phyloP scores from a whole-genome alignment of 805 yeast species.

The Barnettozyma siamensis region DNA sequence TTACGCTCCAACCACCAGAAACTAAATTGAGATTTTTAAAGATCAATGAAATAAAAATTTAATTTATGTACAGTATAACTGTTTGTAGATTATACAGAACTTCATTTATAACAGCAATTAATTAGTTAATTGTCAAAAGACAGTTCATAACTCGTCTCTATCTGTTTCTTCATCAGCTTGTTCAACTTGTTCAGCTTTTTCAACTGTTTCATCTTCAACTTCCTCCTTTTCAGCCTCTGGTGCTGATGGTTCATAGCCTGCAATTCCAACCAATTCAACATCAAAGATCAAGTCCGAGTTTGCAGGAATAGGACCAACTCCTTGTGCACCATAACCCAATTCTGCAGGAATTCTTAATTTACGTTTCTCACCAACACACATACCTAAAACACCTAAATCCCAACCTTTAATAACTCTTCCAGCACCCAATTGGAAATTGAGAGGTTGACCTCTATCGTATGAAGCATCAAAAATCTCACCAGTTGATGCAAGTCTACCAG shows the following conservation, averaged over 20 bases:
- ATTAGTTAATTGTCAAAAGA: too few species aligned
- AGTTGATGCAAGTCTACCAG: constrained; percentile 55
- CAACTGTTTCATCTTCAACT: neutral
- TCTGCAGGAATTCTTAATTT: constrained; percentile 72
- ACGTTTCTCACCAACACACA: constrained; percentile 86
- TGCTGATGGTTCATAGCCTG: constrained; percentile 24
- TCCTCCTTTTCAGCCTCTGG: neutral
- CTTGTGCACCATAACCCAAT: constrained; percentile 71
- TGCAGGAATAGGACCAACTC: constrained; percentile 76
- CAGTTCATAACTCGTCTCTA: constrained; percentile 2
- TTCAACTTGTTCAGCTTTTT: too few species aligned
- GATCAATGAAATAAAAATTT: constrained; percentile 8
- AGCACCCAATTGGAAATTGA: constrained; percentile 64
- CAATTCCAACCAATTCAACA: constrained; percentile 57
- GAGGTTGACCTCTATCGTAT: constrained; percentile 54
- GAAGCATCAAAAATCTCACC: constrained; percentile 78
- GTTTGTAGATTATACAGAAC: too few species aligned
- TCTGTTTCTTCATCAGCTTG: neutral
- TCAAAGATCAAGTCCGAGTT: constrained; percentile 66
- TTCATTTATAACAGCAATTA: too few species aligned
- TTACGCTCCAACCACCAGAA: constrained; percentile 25
- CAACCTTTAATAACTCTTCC: constrained; percentile 86
- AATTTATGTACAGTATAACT: constrained; percentile 9
- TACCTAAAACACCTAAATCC: constrained; percentile 75
- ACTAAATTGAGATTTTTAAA: constrained; percentile 10